These are phyloP conservation scores for Sechiopsis laciniata DNA, from an alignment of 306 rosid genomes.

Conservation along the genomic window DNA sequence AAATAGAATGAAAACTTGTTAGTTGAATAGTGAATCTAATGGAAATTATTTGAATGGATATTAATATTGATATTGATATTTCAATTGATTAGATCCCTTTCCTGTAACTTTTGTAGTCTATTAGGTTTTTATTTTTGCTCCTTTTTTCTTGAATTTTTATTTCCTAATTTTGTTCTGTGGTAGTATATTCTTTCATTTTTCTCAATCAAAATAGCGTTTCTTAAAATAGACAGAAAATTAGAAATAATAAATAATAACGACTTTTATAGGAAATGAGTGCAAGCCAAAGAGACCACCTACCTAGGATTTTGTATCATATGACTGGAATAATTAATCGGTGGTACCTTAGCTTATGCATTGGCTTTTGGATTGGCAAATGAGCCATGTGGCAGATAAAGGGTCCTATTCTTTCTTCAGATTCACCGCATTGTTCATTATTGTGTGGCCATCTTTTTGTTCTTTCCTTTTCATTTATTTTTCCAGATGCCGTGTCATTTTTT, in stretches of 20 bases:
- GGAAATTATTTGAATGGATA: neutral
- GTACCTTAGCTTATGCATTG: neutral
- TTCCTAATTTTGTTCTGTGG: neutral
- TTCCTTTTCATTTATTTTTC: too few relatives aligned
- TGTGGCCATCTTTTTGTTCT: too few relatives aligned
- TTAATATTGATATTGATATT: neutral
- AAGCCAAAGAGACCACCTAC: neutral
- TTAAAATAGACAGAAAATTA: neutral
- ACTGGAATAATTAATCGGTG: neutral
- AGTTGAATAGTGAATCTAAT: slow-evolving; percentile 8
- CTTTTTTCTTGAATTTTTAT: neutral
- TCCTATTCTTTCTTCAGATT: too few relatives aligned
- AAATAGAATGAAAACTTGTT: neutral
- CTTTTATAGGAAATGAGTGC: neutral
- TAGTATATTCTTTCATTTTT: neutral
- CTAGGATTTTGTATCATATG: neutral
- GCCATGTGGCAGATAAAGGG: too few relatives aligned
- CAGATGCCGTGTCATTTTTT: neutral
- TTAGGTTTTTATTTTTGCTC: neutral
- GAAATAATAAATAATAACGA: neutral
- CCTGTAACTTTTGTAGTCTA: neutral
- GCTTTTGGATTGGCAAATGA: neutral
- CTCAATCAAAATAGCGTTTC: neutral
- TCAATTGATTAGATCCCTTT: neutral
- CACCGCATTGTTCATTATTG: too few relatives aligned